Evolutionary conservation across 352 stramenopile genomes (phyloP).

Genomic region (Saprolegnia diclina): DNA sequence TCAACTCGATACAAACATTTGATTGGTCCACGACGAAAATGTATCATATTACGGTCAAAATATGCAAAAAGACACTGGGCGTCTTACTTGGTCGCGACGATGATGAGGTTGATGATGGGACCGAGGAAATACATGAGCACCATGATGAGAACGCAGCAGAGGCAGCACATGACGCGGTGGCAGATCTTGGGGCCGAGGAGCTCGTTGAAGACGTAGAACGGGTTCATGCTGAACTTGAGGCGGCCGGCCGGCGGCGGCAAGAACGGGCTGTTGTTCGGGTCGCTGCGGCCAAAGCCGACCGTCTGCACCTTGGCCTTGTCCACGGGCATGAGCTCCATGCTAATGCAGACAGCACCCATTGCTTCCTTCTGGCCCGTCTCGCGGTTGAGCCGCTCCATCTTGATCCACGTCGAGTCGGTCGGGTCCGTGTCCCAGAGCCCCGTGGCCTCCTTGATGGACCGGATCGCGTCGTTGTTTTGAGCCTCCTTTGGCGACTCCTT

Average conservation of each 20-base stretch:
- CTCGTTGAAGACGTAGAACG: slow-evolving; percentile 86
- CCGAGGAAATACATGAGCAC: slow-evolving; percentile 81
- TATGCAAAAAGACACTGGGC: background rate
- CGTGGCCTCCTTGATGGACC: slow-evolving; percentile 77
- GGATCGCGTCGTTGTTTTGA: slow-evolving; percentile 68
- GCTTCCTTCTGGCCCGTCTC: slow-evolving; percentile 73
- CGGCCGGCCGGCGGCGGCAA: slow-evolving; percentile 84
- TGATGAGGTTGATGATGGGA: slow-evolving; percentile 78
- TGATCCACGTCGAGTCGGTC: slow-evolving; percentile 77
- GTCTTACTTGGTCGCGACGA: slow-evolving; percentile 56
- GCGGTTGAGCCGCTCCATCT: slow-evolving; percentile 73
- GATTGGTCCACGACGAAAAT: background rate
- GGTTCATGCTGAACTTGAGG: slow-evolving; percentile 88
- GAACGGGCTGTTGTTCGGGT: slow-evolving; percentile 91
- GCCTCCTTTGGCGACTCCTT: slow-evolving; percentile 30
- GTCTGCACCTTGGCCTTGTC: slow-evolving; percentile 75
- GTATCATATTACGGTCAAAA: background rate
- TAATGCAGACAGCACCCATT: slow-evolving; percentile 85
- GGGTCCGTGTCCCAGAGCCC: slow-evolving; percentile 82
- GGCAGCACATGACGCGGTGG: slow-evolving; percentile 75
- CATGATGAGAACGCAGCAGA: slow-evolving; percentile 82
- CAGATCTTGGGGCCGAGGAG: slow-evolving; percentile 83
- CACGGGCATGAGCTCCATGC: slow-evolving; percentile 80
- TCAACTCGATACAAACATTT: too few relatives aligned
- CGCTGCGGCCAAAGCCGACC: slow-evolving; percentile 75